Percentiles rank a stretch among this genome's conserved stretches.
phyloP scores from a whole-genome alignment of 2,329 filamentous ascomycete genomes.

The Cadophora sp. region DNA sequence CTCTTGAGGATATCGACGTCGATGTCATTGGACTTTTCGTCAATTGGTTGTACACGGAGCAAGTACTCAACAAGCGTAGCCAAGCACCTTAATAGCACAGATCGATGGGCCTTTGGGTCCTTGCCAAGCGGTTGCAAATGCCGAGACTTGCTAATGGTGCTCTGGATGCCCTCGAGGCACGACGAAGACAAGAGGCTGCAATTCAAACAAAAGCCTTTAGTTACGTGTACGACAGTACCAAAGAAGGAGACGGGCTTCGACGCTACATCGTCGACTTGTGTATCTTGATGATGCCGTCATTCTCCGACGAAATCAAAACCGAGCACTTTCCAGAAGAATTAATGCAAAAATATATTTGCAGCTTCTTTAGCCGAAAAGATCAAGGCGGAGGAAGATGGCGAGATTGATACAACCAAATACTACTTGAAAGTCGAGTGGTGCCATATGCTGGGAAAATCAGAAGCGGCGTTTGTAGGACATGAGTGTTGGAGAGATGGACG shows the following conservation, averaged over 20 bases:
- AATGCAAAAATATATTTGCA: background rate
- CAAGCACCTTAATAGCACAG: constrained; percentile 17
- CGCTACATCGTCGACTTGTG: constrained; percentile 9
- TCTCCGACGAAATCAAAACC: background rate
- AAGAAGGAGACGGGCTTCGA: background rate
- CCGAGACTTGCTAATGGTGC: constrained; percentile 18
- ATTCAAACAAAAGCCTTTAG: constrained; percentile 14
- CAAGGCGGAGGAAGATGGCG: background rate
- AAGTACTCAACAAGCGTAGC: background rate
- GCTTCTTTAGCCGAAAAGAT: background rate
- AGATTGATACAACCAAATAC: background rate
- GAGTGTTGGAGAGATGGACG: background rate
- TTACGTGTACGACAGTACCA: constrained; percentile 7
- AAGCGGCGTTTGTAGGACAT: background rate
- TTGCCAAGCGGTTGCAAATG: constrained; percentile 14
- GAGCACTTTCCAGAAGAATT: constrained; percentile 8
- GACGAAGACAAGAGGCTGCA: background rate
- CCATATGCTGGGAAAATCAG: background rate
- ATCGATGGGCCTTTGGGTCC: constrained; percentile 15
- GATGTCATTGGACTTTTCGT: constrained; percentile 9
- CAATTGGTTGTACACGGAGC: constrained; percentile 10
- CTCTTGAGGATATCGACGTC: background rate
- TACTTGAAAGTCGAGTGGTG: background rate
- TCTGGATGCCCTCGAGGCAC: constrained; percentile 18
- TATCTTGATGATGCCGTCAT: background rate